These are phyloP conservation scores for Fusarium albosuccineum DNA, from an alignment of 2,329 filamentous ascomycete species.

Conservation along the genomic window DNA sequence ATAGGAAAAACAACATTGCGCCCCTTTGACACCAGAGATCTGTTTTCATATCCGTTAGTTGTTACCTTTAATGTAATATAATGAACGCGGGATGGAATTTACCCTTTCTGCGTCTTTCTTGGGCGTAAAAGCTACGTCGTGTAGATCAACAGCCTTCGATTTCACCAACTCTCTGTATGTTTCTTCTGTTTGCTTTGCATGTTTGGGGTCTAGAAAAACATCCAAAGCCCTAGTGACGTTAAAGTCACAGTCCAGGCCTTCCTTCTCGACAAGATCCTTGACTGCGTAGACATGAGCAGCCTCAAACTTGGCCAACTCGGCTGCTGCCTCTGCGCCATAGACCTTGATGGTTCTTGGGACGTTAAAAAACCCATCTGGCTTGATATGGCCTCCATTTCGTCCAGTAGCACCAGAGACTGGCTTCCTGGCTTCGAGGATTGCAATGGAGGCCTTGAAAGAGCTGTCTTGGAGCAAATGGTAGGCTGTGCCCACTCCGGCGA, in stretches of 20 bases:
- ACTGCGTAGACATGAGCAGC: slow-evolving; percentile 43
- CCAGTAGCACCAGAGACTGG: slow-evolving; percentile 54
- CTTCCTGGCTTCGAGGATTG: slow-evolving; percentile 51
- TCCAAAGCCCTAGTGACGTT: slow-evolving; percentile 52
- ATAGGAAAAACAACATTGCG: slow-evolving; percentile 34
- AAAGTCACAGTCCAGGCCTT: slow-evolving; percentile 38
- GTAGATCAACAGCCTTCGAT: not conserved
- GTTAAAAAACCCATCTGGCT: slow-evolving; percentile 37
- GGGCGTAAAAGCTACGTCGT: slow-evolving; percentile 16
- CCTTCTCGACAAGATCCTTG: slow-evolving; percentile 51
- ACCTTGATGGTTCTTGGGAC: slow-evolving; percentile 30
- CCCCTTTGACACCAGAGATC: slow-evolving; percentile 26
- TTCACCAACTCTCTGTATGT: slow-evolving; percentile 15
- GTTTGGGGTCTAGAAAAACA: slow-evolving; percentile 49
- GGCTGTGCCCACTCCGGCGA: slow-evolving; percentile 55
- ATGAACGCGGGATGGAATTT: not conserved
- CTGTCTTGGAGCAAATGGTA: slow-evolving; percentile 53
- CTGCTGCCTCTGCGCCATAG: slow-evolving; percentile 37
- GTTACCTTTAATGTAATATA: not conserved
- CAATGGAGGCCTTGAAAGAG: slow-evolving; percentile 35
- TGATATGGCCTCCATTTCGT: slow-evolving; percentile 50
- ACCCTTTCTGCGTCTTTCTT: slow-evolving; percentile 26
- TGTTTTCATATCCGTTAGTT: slow-evolving; percentile 6
- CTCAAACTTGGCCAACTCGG: slow-evolving; percentile 41
- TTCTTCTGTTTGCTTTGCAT: slow-evolving; percentile 29